Evolutionary conservation across 2,329 filamentous ascomycete species (phyloP), one percentile per base, ranked within the genome.

Genomic region (Penicillium palitans): DNA sequence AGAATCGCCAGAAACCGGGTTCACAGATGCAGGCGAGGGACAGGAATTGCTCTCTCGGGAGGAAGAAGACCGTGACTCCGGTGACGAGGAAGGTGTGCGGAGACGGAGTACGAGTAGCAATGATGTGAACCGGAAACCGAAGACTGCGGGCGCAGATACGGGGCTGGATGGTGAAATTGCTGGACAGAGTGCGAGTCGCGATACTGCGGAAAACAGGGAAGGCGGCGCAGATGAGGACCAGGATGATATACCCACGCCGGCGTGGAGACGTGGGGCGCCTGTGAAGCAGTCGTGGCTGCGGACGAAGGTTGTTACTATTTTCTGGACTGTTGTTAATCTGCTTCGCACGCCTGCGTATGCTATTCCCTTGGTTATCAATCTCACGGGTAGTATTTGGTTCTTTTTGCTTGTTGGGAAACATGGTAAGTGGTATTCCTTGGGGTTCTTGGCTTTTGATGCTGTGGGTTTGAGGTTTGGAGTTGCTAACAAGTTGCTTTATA

Each of bases 351-450:
- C 93, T 37, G 84, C 85, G 19, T 98, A 98, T 76, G 90, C 91
- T 6, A 78, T 96, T 27, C 93, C 93, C 21, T 76, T 98, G 66
- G 77, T 96, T 52, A 77, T 96, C 58, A 98, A 98, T 73, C 78
- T 98, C 53, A 96, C 93, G 3, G 93, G 93, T 31, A 96, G 91
- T 71, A 83, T 97, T 55, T 98, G 93, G 93, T 98, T 98, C 77
- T 98, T 98, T 68, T 77, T 98, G 66, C 80, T 98, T 64, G 93
- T 98, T 76, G 93, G 93, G 7, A 86, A 95, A 74, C 93, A 93
- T 68, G 92, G 92, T 96, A 76, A 67, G 89, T 83, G 59, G 25
- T 29, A 27, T 64, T 58, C 41, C 27, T 55, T 33, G 40, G 10
- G 2, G 2, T 44, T 17, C 6, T 24, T 45, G 8, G 7, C 15